Evolutionary conservation across 2,329 filamentous ascomycete species (phyloP), one percentile per base, ranked within the genome.

Genomic region (Pezicula neosporulosa): DNA sequence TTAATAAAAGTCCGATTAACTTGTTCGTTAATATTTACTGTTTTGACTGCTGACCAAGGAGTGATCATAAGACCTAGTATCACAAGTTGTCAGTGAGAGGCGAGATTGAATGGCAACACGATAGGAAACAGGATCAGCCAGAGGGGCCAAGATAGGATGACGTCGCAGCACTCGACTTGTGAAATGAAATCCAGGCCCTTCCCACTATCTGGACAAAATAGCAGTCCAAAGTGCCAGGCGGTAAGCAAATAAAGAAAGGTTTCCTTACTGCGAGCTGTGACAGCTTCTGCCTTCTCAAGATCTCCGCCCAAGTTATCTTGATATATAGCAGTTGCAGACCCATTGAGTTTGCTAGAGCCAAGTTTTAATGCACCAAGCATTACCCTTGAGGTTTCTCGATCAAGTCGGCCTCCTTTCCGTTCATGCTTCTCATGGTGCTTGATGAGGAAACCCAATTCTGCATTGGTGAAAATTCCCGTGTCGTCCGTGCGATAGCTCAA

Each of bases 311-410:
- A 36, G 2, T 50, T 39, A 15, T 43, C 13, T 10, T 35, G n/a
- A 8, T 33, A 18, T n/a, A 55, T 47, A 12, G 42, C 33, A 8
- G 41, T 9, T 18, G 27, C 9, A 13, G 39, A 39, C 4, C 50
- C 53, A 28, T 55, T 54, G 41, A 65, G 50, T 27, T 37, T 55
- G 24, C 52, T 41, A 3, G 49, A 44, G 44, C 63, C 60, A 19
- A 64, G 52, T 9, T 57, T 52, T 47, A 65, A 49, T 12, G 62
- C 63, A 30, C 63, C 61, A 21, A 58, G 27, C 51, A 62, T 59
- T 21, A 62, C 51, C 27, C 58, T 53, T 16, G 55, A 39, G 18
- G 62, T 52, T 39, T 60, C 58, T 44, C 44, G 52, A 9, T 57
- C 48, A 41, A 64, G 44, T 9, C 39, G 43, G 2, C 63, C 62